Evolutionary conservation across 495 filamentous ascomycete genomes (phyloP).

Genomic region (Aspergillus biplanus): DNA sequence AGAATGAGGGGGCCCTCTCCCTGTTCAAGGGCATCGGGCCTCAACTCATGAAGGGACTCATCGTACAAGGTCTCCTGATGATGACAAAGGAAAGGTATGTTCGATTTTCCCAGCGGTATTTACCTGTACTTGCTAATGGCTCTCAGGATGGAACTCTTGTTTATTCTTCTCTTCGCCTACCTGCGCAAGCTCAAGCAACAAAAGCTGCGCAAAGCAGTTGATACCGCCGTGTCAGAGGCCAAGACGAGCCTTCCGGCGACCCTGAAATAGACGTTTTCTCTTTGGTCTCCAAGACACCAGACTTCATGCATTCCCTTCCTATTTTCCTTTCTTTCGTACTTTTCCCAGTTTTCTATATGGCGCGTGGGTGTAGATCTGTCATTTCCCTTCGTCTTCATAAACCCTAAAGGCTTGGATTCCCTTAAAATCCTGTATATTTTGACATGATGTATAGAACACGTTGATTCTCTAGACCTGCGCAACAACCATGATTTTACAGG

Average conservation of each 20-base stretch:
- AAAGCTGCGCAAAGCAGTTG: slow-evolving; percentile 70
- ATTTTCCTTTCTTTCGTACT: slow-evolving; percentile 18
- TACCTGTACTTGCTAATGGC: slow-evolving; percentile 30
- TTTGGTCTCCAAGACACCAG: slow-evolving; percentile 2
- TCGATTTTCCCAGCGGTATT: neutral
- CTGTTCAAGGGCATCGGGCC: slow-evolving; percentile 97
- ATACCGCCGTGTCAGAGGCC: slow-evolving; percentile 41
- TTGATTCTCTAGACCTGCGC: slow-evolving; percentile 15
- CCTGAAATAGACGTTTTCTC: slow-evolving; percentile 40
- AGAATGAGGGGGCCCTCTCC: slow-evolving; percentile 80
- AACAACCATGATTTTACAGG: slow-evolving; percentile 11
- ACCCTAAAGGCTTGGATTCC: slow-evolving; percentile 4
- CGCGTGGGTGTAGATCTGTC: slow-evolving; percentile 32
- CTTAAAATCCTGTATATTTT: slow-evolving; percentile 24
- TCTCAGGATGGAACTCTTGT: slow-evolving; percentile 82
- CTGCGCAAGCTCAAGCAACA: slow-evolving; percentile 69
- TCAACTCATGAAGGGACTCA: slow-evolving; percentile 87
- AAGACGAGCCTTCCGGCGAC: slow-evolving; percentile 50
- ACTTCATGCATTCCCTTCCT: slow-evolving; percentile 14
- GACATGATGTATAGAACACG: slow-evolving; percentile 24
- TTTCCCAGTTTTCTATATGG: slow-evolving; percentile 19
- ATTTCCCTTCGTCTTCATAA: slow-evolving; percentile 18
- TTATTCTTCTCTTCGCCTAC: slow-evolving; percentile 85
- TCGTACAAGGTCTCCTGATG: slow-evolving; percentile 97
- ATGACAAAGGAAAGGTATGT: slow-evolving; percentile 97